These are phyloP conservation scores for Nicotiana tomentosiformis DNA, from an alignment of 257 asterid genomes.

Conservation along the genomic window DNA sequence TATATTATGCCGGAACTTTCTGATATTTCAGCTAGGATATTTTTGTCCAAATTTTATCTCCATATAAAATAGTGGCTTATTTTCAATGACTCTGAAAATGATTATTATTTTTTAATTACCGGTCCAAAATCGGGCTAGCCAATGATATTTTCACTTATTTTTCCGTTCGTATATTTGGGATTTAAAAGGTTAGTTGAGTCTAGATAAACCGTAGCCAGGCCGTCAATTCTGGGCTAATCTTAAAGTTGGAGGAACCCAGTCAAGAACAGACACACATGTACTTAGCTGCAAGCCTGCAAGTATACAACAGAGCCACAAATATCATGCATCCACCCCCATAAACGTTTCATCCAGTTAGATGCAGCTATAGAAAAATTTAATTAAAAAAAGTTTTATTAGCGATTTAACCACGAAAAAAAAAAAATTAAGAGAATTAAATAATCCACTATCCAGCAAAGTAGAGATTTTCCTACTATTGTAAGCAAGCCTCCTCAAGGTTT, in stretches of 20 bases:
- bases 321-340: neutral
- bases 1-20: no score
- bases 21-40: no score
- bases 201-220: neutral
- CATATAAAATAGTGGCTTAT: no score
- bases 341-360: neutral
- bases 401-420: neutral
- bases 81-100: no score
- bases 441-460: neutral
- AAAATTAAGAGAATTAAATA: neutral
- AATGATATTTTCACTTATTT: no score
- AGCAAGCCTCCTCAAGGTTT: neutral
- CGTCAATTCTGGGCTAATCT: neutral
- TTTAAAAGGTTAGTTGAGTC: neutral
- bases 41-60: no score
- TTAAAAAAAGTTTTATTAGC: neutral
- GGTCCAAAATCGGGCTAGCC: no score
- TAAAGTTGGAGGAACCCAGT: neutral
- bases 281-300: neutral
- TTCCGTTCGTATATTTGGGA: neutral
- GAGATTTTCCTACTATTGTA: neutral
- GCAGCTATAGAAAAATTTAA: neutral
- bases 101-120: no score
- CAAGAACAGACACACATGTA: neutral
- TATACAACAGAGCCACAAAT: neutral